Base-by-base conservation (phyloP, 1,284 basidiomycete species). In the Baeospora myosura region DNA sequence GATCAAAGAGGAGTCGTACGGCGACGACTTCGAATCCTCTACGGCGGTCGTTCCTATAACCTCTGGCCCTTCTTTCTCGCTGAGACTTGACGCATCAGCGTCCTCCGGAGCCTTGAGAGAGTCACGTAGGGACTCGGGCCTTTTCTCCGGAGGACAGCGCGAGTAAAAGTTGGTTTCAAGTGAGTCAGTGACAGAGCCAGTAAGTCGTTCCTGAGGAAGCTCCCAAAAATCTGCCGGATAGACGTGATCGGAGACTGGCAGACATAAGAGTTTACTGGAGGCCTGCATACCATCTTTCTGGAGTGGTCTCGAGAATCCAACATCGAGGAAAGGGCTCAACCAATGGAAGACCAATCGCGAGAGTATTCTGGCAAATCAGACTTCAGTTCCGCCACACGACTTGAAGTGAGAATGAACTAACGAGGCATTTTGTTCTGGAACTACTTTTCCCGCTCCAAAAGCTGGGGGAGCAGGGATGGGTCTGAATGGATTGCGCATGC, bases 281-380 rank as follows among this genome's bases (percentile, higher is more conserved):
- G 10, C 23, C 11, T 4, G 37, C 54, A 2, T 28, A 66, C 68
- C 68, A 39, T 68, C 60, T 50, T 65, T 61, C 52, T 68, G 49
- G 8, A 71, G 43, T 6, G 68, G 68, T 28, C 68, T 53, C 5
- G 65, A 60, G 46, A 63, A 71, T 18, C 68, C 68, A 8, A 68
- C 64, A 22, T 52, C 45, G 1, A 71, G 49, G 28, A 71, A 59
- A 2, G 66, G 60, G 40, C 52, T 58, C 4, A 71, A 52, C 67
- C 68, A 71, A 3, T 53, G 49, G 43, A 69, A 68, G 2, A 64
- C 30, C 3, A 69, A 48, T 32, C 52, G 57, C 5, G 68, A 69
- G 1, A 66, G 43, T 7, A 53, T 50, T 5, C 67, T 69, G 39
- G n/a, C n/a, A 4, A 14, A 7, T 16, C n/a, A 30, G 32, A 34